A percentile compares a stretch with the other conserved stretches of the same genome.
Conservation (phyloP, 1,284 basidiomycete species). For the Ustilago esculenta region DNA sequence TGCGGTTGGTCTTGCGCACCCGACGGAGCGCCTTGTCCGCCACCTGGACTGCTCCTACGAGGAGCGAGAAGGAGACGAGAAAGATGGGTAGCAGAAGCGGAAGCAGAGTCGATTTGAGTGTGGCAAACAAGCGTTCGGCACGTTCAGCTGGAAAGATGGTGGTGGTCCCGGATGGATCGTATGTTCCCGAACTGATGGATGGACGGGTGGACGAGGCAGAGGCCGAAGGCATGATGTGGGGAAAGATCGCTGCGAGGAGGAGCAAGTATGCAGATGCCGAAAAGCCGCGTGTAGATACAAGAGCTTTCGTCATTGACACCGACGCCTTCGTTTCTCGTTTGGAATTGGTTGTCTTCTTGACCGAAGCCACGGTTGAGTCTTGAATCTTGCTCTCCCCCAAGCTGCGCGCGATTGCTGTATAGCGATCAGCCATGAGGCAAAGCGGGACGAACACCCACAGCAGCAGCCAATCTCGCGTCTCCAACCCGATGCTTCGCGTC, state of each 20-base stretch:
- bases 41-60: slow-evolving; percentile 31
- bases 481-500: slow-evolving; percentile 17
- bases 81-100: slow-evolving; percentile 22
- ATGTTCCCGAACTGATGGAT: not conserved
- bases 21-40: slow-evolving; percentile 26
- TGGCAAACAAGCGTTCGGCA: slow-evolving; percentile 2
- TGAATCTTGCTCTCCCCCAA: slow-evolving; percentile 1
- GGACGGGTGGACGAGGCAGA: not conserved
- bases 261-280: slow-evolving; percentile 27
- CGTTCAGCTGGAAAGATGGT: not conserved
- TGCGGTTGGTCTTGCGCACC: slow-evolving; percentile 19
- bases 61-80: slow-evolving; percentile 26
- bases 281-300: slow-evolving; percentile 12
- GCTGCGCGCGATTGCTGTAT: slow-evolving; percentile 2
- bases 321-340: not conserved
- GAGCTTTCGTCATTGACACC: not conserved
- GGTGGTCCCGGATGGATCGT: slow-evolving; percentile 5
- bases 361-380: slow-evolving; percentile 1
- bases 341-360: no score
- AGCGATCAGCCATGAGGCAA: slow-evolving; percentile 43
- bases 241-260: slow-evolving; percentile 12
- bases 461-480: slow-evolving; percentile 28
- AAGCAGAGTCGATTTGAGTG: slow-evolving; percentile 8
- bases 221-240: slow-evolving; percentile 20
- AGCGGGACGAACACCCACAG: slow-evolving; percentile 44